Percentiles rank a stretch among this genome's conserved stretches.
These are phyloP conservation scores for Buxus sempervirens DNA, from an alignment of 164 flowering plant species.

Conservation along the genomic window DNA sequence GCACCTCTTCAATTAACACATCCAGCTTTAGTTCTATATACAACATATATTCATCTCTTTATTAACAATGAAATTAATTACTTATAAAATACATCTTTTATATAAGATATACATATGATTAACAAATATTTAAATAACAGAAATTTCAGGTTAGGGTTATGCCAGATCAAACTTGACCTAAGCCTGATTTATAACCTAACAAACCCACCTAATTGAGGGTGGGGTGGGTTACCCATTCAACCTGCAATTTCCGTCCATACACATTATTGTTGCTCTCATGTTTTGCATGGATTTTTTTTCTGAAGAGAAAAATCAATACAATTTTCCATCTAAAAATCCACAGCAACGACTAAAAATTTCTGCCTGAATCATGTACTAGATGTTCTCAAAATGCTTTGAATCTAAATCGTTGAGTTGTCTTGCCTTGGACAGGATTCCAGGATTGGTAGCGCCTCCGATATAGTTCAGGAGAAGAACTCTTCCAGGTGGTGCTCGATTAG, in stretches of 20 bases:
- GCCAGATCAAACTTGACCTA: too few species aligned
- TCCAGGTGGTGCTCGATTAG: constrained; percentile 89
- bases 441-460: constrained; percentile 94
- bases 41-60: too few species aligned
- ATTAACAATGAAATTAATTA: too few species aligned
- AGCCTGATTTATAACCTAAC: too few species aligned
- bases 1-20: too few species aligned
- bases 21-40: too few species aligned
- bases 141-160: too few species aligned
- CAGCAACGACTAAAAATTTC: not conserved
- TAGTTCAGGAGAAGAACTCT: constrained; percentile 80
- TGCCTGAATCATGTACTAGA: not conserved
- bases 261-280: not conserved
- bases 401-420: constrained; percentile 2
- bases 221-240: not conserved
- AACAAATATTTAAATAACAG: too few species aligned
- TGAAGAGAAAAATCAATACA: not conserved
- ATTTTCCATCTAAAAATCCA: not conserved
- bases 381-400: not conserved
- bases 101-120: too few species aligned
- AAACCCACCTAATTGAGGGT: too few species aligned
- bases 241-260: not conserved
- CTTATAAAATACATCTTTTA: too few species aligned
- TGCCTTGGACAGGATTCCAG: constrained; percentile 82
- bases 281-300: not conserved